Percentiles rank a stretch among this genome's conserved stretches.
phyloP scores from a whole-genome alignment of 2,329 filamentous ascomycete species.

The Nannizziopsis arthrosporioides region DNA sequence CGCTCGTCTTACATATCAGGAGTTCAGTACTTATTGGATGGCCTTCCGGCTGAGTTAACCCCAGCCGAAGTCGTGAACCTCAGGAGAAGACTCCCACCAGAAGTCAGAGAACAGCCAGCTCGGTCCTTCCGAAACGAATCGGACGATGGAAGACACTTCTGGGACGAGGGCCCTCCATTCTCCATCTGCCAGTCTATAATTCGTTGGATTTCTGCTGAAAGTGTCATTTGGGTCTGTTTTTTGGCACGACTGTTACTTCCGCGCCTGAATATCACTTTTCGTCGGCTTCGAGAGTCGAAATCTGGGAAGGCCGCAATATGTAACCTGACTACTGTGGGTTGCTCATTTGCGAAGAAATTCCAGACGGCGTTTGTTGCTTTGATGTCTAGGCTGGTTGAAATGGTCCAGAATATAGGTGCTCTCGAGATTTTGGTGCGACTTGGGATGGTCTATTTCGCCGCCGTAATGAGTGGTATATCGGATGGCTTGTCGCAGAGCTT shows the following conservation, averaged over 20 bases:
- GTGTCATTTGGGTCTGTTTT: constrained; percentile 49
- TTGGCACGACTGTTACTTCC: constrained; percentile 50
- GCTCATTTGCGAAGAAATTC: background rate
- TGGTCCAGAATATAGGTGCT: background rate
- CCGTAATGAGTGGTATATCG: constrained; percentile 1
- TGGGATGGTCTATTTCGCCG: background rate
- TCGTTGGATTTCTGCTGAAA: constrained; percentile 46
- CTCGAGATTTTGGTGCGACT: background rate
- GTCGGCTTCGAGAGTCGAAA: constrained; percentile 36
- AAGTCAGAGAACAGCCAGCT: background rate
- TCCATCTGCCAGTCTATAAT: constrained; percentile 37
- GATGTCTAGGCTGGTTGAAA: background rate
- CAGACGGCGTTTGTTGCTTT: background rate
- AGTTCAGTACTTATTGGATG: constrained; percentile 29
- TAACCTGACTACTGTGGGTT: background rate
- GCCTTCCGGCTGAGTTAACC: constrained; percentile 23
- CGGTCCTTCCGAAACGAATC: background rate
- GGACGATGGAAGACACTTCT: background rate
- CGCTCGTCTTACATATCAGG: constrained; percentile 29
- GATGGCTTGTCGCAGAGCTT: constrained; percentile 1
- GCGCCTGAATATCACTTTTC: constrained; percentile 46
- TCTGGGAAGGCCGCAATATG: background rate
- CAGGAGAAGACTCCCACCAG: background rate
- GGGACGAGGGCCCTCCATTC: constrained; percentile 7
- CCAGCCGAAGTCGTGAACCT: constrained; percentile 12